phyloP scores from a whole-genome alignment of 2,329 filamentous ascomycete species.

The Thielaviopsis punctulata region DNA sequence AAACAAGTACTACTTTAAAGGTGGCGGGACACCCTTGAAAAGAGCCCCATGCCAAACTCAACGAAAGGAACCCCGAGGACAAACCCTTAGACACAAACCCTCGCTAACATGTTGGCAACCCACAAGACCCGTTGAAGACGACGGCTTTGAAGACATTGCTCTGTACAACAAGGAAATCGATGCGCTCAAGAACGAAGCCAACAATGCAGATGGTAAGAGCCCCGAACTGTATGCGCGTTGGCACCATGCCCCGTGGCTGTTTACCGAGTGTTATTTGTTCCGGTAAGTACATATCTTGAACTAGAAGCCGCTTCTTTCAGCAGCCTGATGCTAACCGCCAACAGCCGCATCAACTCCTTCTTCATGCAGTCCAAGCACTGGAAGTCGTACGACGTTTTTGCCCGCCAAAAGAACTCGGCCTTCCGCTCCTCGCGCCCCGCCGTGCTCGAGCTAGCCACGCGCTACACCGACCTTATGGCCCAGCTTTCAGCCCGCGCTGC shows the following conservation, averaged over 20 bases:
- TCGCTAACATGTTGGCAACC: slow-evolving; percentile 9
- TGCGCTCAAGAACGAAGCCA: slow-evolving; percentile 33
- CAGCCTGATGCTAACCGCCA: neutral
- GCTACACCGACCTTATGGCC: slow-evolving; percentile 54
- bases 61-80: too few species aligned
- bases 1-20: too few species aligned
- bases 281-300: slow-evolving; percentile 27
- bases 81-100: neutral
- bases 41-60: neutral
- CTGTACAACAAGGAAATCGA: slow-evolving; percentile 77
- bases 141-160: slow-evolving; percentile 57
- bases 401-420: slow-evolving; percentile 74
- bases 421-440: slow-evolving; percentile 84
- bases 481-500: slow-evolving; percentile 36
- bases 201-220: slow-evolving; percentile 19
- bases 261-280: slow-evolving; percentile 86
- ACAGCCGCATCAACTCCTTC: slow-evolving; percentile 56
- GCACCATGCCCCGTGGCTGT: slow-evolving; percentile 80
- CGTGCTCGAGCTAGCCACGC: slow-evolving; percentile 63
- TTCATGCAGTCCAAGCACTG: slow-evolving; percentile 67
- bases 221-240: slow-evolving; percentile 38
- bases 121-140: slow-evolving; percentile 52
- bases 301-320: neutral
- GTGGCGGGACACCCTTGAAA: too few species aligned
- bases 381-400: slow-evolving; percentile 81